phyloP scores from a whole-genome alignment of 2,329 filamentous ascomycete genomes.

The Bimuria novae-zelandiae region DNA sequence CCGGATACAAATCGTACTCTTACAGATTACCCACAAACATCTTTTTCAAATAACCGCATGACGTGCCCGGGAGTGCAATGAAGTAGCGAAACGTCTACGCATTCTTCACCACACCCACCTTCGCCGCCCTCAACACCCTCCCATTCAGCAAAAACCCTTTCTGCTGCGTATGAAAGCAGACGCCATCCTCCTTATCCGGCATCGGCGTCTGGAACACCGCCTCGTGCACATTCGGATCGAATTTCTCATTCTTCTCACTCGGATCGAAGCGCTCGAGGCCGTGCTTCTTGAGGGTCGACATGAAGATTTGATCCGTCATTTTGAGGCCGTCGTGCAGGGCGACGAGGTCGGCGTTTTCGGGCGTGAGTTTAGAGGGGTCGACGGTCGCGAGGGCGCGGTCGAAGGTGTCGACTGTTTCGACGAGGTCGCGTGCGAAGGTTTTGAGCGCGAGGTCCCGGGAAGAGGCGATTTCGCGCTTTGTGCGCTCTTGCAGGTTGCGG shows the following conservation, averaged over 20 bases:
- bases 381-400: conserved; percentile 88
- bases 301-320: conserved; percentile 91
- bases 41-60: no score
- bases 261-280: conserved; percentile 90
- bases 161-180: conserved; percentile 89
- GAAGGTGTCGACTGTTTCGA: conserved; percentile 96
- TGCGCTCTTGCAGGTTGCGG: conserved; percentile 96
- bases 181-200: conserved; percentile 85
- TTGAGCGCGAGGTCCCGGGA: conserved; percentile 94
- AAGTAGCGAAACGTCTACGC: conserved; percentile 38
- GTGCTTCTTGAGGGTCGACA: conserved; percentile 89
- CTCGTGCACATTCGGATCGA: conserved; percentile 96
- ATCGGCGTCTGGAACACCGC: conserved; percentile 92
- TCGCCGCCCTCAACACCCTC: conserved; percentile 84
- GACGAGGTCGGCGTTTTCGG: conserved; percentile 72
- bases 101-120: conserved; percentile 96
- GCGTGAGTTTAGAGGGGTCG: conserved; percentile 70
- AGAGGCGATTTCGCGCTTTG: conserved; percentile 82
- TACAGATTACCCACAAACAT: no score
- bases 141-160: conserved; percentile 97
- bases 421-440: conserved; percentile 88
- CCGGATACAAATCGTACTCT: no score
- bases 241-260: conserved; percentile 71
- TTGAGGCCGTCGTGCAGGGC: conserved; percentile 87
- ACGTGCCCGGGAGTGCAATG: no score